Percentiles rank a stretch among this genome's conserved stretches.
phyloP scores from a whole-genome alignment of 495 filamentous ascomycete species.

The Articulospora tetracladia region DNA sequence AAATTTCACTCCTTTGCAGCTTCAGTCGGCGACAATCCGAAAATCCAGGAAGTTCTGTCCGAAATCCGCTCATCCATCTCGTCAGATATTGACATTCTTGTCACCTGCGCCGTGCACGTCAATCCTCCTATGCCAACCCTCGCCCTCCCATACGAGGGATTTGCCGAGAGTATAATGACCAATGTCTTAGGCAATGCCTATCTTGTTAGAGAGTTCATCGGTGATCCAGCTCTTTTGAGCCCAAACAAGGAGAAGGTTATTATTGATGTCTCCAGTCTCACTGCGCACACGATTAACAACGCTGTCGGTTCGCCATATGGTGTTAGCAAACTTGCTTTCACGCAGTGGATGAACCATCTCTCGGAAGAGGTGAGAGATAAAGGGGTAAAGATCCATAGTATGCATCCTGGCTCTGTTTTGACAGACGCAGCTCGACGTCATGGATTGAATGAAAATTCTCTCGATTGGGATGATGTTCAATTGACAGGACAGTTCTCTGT shows the following conservation, averaged over 20 bases:
- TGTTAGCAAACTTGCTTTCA: background rate
- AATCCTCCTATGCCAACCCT: slow-evolving; percentile 23
- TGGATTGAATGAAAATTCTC: background rate
- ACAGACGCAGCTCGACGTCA: background rate
- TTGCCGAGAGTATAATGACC: slow-evolving; percentile 40
- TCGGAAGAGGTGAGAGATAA: background rate
- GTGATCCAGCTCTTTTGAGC: background rate
- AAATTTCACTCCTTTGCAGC: background rate
- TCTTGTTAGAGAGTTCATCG: slow-evolving; percentile 6
- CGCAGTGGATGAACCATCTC: background rate
- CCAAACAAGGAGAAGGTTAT: background rate
- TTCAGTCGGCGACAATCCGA: too few species aligned
- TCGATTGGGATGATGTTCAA: background rate
- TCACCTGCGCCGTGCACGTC: slow-evolving; percentile 49
- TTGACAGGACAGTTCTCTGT: background rate
- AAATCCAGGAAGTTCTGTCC: background rate
- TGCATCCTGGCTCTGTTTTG: background rate
- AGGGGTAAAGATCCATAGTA: background rate
- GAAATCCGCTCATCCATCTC: background rate
- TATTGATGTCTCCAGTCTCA: background rate
- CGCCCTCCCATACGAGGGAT: slow-evolving; percentile 41
- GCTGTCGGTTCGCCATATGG: background rate
- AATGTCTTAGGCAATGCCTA: slow-evolving; percentile 47
- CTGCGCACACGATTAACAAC: background rate
- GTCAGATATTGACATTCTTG: slow-evolving; percentile 38